Percentiles rank a stretch among this genome's conserved stretches.
phyloP scores from a whole-genome alignment of 371 early-diverging fungal genomes.

The Mucor circinelloides region DNA sequence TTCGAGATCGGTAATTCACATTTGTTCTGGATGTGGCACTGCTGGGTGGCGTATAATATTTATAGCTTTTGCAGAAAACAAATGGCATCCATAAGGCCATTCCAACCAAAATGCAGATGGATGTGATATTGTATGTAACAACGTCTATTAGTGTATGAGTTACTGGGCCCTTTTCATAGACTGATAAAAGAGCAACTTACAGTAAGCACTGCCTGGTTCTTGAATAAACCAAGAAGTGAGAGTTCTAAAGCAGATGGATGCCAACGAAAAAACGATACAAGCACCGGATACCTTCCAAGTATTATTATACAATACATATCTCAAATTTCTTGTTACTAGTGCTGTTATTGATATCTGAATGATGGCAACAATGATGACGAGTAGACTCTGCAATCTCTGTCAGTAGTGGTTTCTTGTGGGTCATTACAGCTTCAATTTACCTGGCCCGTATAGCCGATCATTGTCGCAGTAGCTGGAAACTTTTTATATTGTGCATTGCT shows the following conservation, averaged over 20 bases:
- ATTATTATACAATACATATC: neutral
- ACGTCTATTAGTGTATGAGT: neutral
- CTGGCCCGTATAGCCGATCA: conserved; percentile 11
- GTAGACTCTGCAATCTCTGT: neutral
- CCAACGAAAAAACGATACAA: conserved; percentile 4
- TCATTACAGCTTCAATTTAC: neutral
- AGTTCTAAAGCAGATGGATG: conserved; percentile 3
- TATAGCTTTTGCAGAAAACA: conserved; percentile 6
- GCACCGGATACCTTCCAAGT: conserved; percentile 3
- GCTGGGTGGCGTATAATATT: neutral
- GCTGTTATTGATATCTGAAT: neutral
- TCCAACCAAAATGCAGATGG: neutral
- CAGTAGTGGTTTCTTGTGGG: neutral
- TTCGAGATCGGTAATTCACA: neutral
- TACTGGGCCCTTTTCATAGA: neutral
- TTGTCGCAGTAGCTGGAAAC: neutral
- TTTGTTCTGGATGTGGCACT: neutral
- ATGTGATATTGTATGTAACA: conserved; percentile 1
- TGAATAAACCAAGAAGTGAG: conserved; percentile 4
- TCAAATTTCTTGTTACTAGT: neutral
- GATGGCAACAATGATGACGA: conserved; percentile 11
- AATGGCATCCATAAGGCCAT: conserved; percentile 5
- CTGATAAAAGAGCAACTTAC: neutral
- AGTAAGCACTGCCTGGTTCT: neutral
- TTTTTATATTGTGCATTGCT: conserved; percentile 6